Evolutionary conservation across 371 early-diverging fungal genomes (phyloP).

Genomic region (Mucor indicus): DNA sequence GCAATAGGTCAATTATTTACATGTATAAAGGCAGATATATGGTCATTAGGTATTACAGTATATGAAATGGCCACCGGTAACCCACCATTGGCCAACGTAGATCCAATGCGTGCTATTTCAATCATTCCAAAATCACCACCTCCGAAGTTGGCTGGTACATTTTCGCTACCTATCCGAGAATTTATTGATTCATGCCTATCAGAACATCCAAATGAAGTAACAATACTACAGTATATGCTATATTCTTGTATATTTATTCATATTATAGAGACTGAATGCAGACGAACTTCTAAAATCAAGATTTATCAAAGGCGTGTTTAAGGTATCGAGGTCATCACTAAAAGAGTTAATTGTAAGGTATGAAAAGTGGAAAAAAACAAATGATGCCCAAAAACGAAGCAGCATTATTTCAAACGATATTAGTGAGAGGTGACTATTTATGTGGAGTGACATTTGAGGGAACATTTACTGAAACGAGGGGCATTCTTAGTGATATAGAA

Average conservation of each 20-base stretch:
- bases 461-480: too few species aligned
- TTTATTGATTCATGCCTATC: conserved; percentile 87
- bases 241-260: neutral
- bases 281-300: conserved; percentile 57
- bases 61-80: conserved; percentile 95
- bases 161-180: conserved; percentile 78
- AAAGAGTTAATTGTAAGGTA: conserved; percentile 50
- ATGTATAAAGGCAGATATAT: conserved; percentile 71
- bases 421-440: conserved; percentile 32
- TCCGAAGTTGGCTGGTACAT: conserved; percentile 70
- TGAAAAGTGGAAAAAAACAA: conserved; percentile 49
- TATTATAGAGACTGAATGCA: conserved; percentile 55
- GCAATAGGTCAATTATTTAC: neutral
- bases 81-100: conserved; percentile 91
- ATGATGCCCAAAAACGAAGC: conserved; percentile 36
- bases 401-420: conserved; percentile 41
- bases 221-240: neutral
- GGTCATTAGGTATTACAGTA: conserved; percentile 95
- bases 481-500: conserved; percentile 17
- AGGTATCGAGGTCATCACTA: conserved; percentile 39
- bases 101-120: conserved; percentile 89
- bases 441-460: neutral
- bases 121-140: conserved; percentile 79
- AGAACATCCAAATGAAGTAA: conserved; percentile 81
- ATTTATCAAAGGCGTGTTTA: conserved; percentile 53